Base-by-base conservation (phyloP, 2,329 filamentous ascomycete species). In the Trichoderma endophyticum region DNA sequence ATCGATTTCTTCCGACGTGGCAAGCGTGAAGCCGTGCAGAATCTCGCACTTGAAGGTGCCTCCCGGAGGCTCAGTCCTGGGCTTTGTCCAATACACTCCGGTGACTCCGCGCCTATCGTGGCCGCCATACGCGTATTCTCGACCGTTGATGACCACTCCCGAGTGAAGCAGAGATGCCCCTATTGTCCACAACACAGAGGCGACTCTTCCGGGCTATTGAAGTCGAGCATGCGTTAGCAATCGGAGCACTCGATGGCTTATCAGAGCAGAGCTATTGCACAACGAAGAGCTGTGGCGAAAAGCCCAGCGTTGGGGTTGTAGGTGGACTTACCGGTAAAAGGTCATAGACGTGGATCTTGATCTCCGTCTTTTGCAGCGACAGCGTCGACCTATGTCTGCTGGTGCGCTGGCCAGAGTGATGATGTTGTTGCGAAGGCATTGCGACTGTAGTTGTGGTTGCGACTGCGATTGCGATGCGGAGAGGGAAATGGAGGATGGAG, bases 51-150 rank as follows among this genome's bases (percentile, higher is more conserved):
- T 88, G 82, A 94, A 95, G 1, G 91, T 93, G 59, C 92, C 93
- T 36, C 93, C 93, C 0, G 93, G 92, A 0, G 93, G 93, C 63
- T 91, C 89, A 36, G 89, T 87, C 75, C 86, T 86, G 1, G 93
- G 93, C 74, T 86, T 90, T 18, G 93, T 95, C 90, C 90, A 94
- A 83, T 96, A 97, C 9, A 97, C 93, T 63, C 93, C 93, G 4
- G 92, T 95, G 71, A 91, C 81, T 28, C 88, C 88, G 64, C 84
- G 88, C 76, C 88, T 88, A 78, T 93, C 90, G 80, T 97, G 93
- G 1, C 93, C 93, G 57, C 93, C 93, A 77, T 93, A 97, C 26
- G 93, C 93, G 79, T 96, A 97, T 84, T 97, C 93, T 74, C 86
- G 88, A 75, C 91, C 89, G 79, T 91, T 91, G 81, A 96, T 93